A percentile compares a stretch with the other conserved stretches of the same genome.
Conservation (phyloP, 2,329 filamentous ascomycete genomes). For the Clonostachys sp. region DNA sequence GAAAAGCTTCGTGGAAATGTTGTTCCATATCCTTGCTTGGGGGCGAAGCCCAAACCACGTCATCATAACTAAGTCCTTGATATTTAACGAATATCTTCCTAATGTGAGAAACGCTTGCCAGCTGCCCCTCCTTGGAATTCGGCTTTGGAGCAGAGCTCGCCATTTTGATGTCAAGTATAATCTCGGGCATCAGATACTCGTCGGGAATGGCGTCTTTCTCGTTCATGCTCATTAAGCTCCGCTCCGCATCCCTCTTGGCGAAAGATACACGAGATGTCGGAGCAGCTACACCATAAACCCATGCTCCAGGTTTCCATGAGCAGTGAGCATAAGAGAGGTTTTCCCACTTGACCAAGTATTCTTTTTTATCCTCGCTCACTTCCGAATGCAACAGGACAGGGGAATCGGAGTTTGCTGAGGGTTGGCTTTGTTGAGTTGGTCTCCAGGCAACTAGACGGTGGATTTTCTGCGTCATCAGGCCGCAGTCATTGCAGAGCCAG, state of each 20-base stretch:
- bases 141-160: slow-evolving; percentile 37
- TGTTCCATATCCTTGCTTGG: slow-evolving; percentile 49
- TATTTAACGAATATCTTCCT: slow-evolving; percentile 80
- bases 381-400: slow-evolving; percentile 35
- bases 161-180: slow-evolving; percentile 76
- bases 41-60: slow-evolving; percentile 83
- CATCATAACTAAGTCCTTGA: slow-evolving; percentile 86
- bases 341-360: slow-evolving; percentile 91
- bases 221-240: slow-evolving; percentile 58
- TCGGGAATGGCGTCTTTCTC: slow-evolving; percentile 80
- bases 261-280: slow-evolving; percentile 69
- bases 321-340: slow-evolving; percentile 75
- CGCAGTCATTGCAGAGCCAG: slow-evolving; percentile 81
- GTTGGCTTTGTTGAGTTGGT: slow-evolving; percentile 45
- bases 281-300: slow-evolving; percentile 72
- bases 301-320: slow-evolving; percentile 82
- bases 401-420: slow-evolving; percentile 2
- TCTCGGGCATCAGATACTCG: slow-evolving; percentile 79
- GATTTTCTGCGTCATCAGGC: slow-evolving; percentile 60
- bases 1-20: slow-evolving; percentile 66
- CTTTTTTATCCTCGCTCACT: slow-evolving; percentile 60
- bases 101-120: slow-evolving; percentile 68
- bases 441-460: slow-evolving; percentile 86
- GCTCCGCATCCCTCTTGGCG: slow-evolving; percentile 60
- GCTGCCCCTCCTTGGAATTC: slow-evolving; percentile 63